Evolutionary conservation across 2,329 filamentous ascomycete species (phyloP).

Genomic region (Colletotrichum caudatum): DNA sequence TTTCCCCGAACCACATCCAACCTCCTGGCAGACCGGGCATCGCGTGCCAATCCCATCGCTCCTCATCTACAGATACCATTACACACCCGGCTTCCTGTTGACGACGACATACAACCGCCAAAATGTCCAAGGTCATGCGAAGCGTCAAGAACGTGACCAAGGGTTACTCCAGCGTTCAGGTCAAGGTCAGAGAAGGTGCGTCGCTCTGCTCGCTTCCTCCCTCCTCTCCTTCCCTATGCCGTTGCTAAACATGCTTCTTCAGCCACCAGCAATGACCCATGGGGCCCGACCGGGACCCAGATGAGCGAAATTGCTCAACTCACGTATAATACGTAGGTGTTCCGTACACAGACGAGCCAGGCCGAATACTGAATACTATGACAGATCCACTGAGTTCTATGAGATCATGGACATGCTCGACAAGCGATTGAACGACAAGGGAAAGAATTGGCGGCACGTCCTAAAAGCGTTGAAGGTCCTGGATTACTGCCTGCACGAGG

Average conservation of each 20-base stretch:
- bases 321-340: conserved; percentile 92
- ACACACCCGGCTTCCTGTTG: not conserved
- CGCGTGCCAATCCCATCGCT: conserved; percentile 3
- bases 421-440: conserved; percentile 98
- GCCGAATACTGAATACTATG: conserved; percentile 6
- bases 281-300: conserved; percentile 96
- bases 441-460: conserved; percentile 99
- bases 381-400: conserved; percentile 94
- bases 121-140: conserved; percentile 96
- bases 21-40: conserved; percentile 7
- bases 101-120: conserved; percentile 45
- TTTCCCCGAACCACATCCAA: conserved; percentile 23
- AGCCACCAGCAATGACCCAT: conserved; percentile 99
- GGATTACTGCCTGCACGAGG: conserved; percentile 97
- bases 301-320: conserved; percentile 99
- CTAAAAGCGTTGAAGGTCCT: conserved; percentile 97
- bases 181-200: conserved; percentile 97
- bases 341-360: conserved; percentile 6
- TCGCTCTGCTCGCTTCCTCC: conserved; percentile 37
- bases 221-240: not conserved
- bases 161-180: conserved; percentile 95
- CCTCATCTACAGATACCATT: not conserved
- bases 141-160: conserved; percentile 99
- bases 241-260: conserved; percentile 49
- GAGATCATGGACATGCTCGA: conserved; percentile 99